phyloP scores from a whole-genome alignment of 1,284 basidiomycete genomes.

The Ustilago sp. region DNA sequence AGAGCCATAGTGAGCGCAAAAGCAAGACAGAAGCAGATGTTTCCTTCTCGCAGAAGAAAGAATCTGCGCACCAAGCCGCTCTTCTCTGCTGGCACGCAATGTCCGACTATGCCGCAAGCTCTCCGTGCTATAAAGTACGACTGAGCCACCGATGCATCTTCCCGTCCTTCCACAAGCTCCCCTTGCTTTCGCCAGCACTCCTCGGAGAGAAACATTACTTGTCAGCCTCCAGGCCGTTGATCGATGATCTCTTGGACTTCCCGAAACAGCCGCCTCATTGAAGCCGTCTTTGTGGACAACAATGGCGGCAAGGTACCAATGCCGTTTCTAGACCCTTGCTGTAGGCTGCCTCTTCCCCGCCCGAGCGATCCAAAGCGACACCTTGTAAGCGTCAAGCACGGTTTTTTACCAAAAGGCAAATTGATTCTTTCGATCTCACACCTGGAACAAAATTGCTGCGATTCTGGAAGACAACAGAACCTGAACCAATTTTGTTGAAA shows the following conservation, averaged over 20 bases:
- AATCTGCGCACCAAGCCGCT: too few species aligned
- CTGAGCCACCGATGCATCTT: too few species aligned
- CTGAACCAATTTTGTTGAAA: not conserved
- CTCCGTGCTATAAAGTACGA: too few species aligned
- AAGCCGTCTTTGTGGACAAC: not conserved
- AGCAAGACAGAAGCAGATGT: too few species aligned
- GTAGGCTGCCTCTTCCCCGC: not conserved
- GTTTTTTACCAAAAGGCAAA: not conserved
- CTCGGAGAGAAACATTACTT: not conserved
- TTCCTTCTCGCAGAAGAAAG: too few species aligned
- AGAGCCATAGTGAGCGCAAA: too few species aligned
- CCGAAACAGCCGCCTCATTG: not conserved
- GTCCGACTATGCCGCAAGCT: too few species aligned
- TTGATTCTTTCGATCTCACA: slow-evolving; percentile 10
- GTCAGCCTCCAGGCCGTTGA: too few species aligned
- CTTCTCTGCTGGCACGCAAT: too few species aligned
- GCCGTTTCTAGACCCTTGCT: not conserved
- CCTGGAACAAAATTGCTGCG: not conserved
- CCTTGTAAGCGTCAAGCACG: too few species aligned
- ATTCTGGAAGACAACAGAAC: slow-evolving; percentile 32
- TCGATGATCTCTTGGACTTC: not conserved
- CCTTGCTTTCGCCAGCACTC: not conserved
- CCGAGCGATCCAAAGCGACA: slow-evolving; percentile 6
- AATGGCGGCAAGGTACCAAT: not conserved
- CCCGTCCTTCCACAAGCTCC: not conserved